Base-by-base conservation (phyloP, 2,329 filamentous ascomycete species). In the Epichloe aotearoae region DNA sequence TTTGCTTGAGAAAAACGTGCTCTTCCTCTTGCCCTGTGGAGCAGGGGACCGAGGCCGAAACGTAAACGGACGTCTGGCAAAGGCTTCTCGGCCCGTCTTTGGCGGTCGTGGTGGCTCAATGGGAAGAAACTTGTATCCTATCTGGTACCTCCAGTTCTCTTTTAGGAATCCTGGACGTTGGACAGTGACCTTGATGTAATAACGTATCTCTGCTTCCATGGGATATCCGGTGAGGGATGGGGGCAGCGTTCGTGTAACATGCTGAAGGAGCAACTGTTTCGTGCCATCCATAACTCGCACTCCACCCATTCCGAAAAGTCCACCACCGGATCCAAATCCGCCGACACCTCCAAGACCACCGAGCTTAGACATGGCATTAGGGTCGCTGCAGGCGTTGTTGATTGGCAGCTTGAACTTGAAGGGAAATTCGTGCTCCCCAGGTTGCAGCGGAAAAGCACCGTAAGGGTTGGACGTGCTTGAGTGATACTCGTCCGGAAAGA, bases 161-260 rank as follows among this genome's bases (percentile, higher is more conserved):
- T 91, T 91, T 67, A 94, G 88, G 53, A 96, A 76, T 14, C 86
- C 83, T 0, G 89, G 88, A n/a, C 89, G 76, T 61, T 89, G 87
- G 5, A 97, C 82, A 0, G 93, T 97, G n/a, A 86, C 88, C 66
- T 98, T 98, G 63, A 97, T 77, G 64, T 87, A 98, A 68, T 98
- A 98, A 58, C 83, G 79, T 53, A 97, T 90, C 67, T 95, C 89
- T 20, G 90, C 91, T 65, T 90, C 82, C 34, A 84, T 84, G 0
- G 88, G 87, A 57, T 93, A 90, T 3, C 88, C 88, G n/a, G 79
- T 86, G 50, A 97, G 71, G 4, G 89, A 94, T 0, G 93, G 93
- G 5, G 93, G 93, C 11, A 98, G 73, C 0, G 90, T 95, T 58
- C 82, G 82, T 62, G 86, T 93, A 55, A 93, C 80, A 69, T 98